Evolutionary conservation across 352 stramenopile genomes (phyloP).

Genomic region (Globisporangium barbulae): DNA sequence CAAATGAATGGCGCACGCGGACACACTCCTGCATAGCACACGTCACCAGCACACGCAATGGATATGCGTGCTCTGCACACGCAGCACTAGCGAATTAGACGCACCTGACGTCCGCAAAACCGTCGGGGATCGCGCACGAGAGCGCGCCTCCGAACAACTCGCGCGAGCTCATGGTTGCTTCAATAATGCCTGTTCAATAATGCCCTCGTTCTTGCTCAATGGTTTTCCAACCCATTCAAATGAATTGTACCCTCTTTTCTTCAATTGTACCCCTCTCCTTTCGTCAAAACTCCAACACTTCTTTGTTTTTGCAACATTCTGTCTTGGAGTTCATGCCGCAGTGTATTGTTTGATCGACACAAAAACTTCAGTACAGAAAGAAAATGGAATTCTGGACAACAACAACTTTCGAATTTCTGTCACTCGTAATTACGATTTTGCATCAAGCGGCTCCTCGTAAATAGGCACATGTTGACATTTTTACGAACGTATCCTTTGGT

Average conservation of each 20-base stretch:
- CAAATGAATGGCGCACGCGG: neutral
- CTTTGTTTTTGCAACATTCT: neutral
- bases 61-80: neutral
- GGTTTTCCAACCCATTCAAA: too few relatives aligned
- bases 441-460: constrained; percentile 6
- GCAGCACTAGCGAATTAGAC: neutral
- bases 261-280: too few relatives aligned
- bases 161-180: constrained; percentile 17
- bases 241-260: too few relatives aligned
- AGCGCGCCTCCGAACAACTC: constrained; percentile 69
- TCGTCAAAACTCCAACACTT: neutral
- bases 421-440: constrained; percentile 5
- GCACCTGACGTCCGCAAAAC: constrained; percentile 79
- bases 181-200: neutral
- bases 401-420: neutral
- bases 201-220: too few relatives aligned
- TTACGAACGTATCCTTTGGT: constrained; percentile 17
- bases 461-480: neutral
- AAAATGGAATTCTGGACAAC: neutral
- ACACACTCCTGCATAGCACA: neutral
- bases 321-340: neutral
- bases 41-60: neutral
- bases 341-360: neutral
- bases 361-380: neutral
- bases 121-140: constrained; percentile 64